Evolutionary conservation across 192 early-diverging fungal species (phyloP).

Genomic region (Diversispora epigaea): DNA sequence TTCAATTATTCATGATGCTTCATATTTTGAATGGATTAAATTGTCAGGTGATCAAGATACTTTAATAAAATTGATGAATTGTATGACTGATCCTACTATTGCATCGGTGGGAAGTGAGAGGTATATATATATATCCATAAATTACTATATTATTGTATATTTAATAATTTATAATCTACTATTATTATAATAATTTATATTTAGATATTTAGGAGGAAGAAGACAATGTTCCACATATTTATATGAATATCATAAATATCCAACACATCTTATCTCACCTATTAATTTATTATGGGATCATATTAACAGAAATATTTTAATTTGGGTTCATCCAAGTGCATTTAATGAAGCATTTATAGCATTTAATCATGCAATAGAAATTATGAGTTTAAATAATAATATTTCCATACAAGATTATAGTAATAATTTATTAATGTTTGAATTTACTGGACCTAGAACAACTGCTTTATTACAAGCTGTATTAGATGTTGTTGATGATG

Average conservation of each 20-base stretch:
- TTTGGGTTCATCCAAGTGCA: constrained; percentile 80
- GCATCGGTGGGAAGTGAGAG: constrained; percentile 48
- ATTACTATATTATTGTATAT: not conserved
- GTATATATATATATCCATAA: constrained; percentile 12
- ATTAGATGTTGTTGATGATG: constrained; percentile 45
- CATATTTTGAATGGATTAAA: constrained; percentile 75
- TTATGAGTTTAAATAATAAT: constrained; percentile 2
- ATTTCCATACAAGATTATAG: constrained; percentile 52
- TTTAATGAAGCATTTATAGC: constrained; percentile 43
- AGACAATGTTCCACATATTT: constrained; percentile 57
- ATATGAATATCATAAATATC: constrained; percentile 55
- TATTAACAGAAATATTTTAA: constrained; percentile 48
- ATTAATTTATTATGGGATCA: constrained; percentile 74
- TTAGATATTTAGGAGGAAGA: constrained; percentile 61
- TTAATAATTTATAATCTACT: not conserved
- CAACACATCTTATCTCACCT: constrained; percentile 66
- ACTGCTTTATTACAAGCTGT: constrained; percentile 71
- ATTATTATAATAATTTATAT: too few relatives aligned
- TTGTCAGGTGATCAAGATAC: constrained; percentile 53
- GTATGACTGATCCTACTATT: constrained; percentile 61
- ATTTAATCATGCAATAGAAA: constrained; percentile 37
- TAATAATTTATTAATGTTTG: constrained; percentile 68
- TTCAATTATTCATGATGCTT: constrained; percentile 82
- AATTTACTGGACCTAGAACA: constrained; percentile 84
- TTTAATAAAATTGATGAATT: constrained; percentile 53